phyloP scores from a whole-genome alignment of 176 grass and related monocot species.

The Urochloa ruziziensis region DNA sequence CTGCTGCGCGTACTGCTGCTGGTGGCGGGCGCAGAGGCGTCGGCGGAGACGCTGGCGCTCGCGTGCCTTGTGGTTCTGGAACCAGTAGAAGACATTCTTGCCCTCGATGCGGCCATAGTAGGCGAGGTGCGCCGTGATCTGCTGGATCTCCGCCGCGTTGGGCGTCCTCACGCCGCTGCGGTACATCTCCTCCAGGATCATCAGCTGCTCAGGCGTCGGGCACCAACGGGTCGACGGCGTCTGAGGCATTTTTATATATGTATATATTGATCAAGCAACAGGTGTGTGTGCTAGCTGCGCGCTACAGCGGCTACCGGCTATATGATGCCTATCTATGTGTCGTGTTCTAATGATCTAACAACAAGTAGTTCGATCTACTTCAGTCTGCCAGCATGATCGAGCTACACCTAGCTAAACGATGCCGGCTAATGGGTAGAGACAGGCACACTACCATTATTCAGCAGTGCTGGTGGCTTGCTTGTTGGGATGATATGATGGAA shows the following conservation, averaged over 20 bases:
- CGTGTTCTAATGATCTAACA: no score
- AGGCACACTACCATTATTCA: no score
- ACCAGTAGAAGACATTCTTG: constrained; percentile 97
- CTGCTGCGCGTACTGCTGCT: constrained; percentile 39
- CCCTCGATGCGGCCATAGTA: constrained; percentile 91
- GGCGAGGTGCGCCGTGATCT: constrained; percentile 80
- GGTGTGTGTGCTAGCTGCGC: no score
- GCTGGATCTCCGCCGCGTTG: constrained; percentile 80
- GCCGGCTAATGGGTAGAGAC: no score
- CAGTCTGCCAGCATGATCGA: no score
- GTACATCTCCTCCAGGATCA: constrained; percentile 92
- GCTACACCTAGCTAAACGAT: no score
- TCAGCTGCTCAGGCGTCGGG: constrained; percentile 83
- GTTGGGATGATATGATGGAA: no score
- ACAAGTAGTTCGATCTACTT: no score
- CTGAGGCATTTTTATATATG: constrained; percentile 53
- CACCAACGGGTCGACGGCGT: constrained; percentile 88
- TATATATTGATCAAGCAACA: neutral
- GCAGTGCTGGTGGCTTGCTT: no score
- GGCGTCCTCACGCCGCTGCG: constrained; percentile 72
- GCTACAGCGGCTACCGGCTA: no score
- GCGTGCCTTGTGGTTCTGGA: constrained; percentile 94
- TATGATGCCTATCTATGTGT: no score
- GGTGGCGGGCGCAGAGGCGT: constrained; percentile 62
- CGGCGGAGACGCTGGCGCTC: constrained; percentile 75